Percentiles rank a stretch among this genome's conserved stretches.
Evolutionary conservation across 163 green algal genomes (phyloP).

Genomic region (Prototheca wickerhamii): DNA sequence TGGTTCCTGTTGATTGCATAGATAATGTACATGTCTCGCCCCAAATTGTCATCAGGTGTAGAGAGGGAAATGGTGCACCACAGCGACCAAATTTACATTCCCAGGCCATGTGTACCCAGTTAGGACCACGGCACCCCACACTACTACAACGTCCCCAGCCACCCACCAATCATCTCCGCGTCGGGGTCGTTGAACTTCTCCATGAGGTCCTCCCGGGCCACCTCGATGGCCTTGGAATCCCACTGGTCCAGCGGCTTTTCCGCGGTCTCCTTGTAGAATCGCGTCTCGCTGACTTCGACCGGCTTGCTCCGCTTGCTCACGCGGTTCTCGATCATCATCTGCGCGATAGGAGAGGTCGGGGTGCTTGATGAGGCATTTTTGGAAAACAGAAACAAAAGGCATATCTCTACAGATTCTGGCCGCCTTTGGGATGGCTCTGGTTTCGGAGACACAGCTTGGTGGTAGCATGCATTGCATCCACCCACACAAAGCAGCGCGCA

Average conservation of each 20-base stretch:
- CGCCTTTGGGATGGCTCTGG: too few relatives aligned
- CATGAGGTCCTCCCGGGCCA: conserved; percentile 4
- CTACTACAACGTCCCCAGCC: too few relatives aligned
- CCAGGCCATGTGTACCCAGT: too few relatives aligned
- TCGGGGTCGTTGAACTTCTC: conserved; percentile 9
- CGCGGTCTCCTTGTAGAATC: conserved; percentile 20
- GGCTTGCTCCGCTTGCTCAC: conserved; percentile 1
- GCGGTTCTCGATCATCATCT: conserved; percentile 22
- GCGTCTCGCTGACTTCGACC: conserved; percentile 2
- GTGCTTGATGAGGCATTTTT: neutral
- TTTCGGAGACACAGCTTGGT: too few relatives aligned
- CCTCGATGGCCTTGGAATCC: conserved; percentile 9
- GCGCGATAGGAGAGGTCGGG: neutral
- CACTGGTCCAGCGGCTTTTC: conserved; percentile 8
- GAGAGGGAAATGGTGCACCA: too few relatives aligned
- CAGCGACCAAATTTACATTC: too few relatives aligned
- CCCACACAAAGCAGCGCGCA: neutral
- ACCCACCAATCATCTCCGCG: conserved; percentile 2
- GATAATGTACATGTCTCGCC: too few relatives aligned
- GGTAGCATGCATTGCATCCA: too few relatives aligned
- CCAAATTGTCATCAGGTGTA: neutral
- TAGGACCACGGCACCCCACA: too few relatives aligned
- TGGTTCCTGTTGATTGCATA: too few relatives aligned
- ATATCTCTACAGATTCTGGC: too few relatives aligned
- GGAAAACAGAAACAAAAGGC: too few relatives aligned